A percentile compares a stretch with the other conserved stretches of the same genome.
phyloP scores from a whole-genome alignment of 352 stramenopile species.

The Phytophthora cryptogea region DNA sequence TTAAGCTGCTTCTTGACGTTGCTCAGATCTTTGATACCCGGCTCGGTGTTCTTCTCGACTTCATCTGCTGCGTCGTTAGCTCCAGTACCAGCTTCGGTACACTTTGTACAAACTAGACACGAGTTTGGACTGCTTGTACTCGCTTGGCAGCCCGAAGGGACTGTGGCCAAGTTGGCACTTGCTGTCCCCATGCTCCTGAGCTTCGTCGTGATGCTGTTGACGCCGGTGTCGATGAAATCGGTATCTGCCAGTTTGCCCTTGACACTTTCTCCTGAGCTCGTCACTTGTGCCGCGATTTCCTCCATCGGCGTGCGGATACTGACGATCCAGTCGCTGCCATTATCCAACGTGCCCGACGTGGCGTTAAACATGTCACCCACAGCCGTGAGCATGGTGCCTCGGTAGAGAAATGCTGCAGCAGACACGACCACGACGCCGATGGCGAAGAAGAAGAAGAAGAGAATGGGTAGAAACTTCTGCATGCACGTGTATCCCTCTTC shows the following conservation, averaged over 20 bases:
- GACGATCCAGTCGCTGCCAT: constrained; percentile 46
- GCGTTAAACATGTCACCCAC: constrained; percentile 54
- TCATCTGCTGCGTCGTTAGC: constrained; percentile 28
- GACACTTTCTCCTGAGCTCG: constrained; percentile 36
- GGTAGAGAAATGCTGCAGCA: constrained; percentile 58
- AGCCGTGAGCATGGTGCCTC: constrained; percentile 47
- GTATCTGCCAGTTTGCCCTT: constrained; percentile 37
- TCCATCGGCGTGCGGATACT: constrained; percentile 46
- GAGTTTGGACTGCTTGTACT: background rate
- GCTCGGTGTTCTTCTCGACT: constrained; percentile 45
- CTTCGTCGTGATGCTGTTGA: constrained; percentile 24
- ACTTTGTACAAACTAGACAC: constrained; percentile 50
- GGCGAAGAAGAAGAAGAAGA: constrained; percentile 71
- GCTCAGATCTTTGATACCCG: constrained; percentile 39
- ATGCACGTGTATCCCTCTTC: constrained; percentile 71
- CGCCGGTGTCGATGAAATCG: constrained; percentile 53
- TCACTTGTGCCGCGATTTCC: constrained; percentile 48
- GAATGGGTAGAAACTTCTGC: constrained; percentile 66
- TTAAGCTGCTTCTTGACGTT: constrained; percentile 43
- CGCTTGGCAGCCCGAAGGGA: constrained; percentile 41
- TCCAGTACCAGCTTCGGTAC: constrained; percentile 36
- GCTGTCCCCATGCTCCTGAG: constrained; percentile 39
- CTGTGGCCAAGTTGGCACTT: constrained; percentile 24
- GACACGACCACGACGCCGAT: constrained; percentile 53
- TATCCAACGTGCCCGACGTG: constrained; percentile 40